Conservation (phyloP, 768 basidiomycete genomes). For the Trametes elegans region DNA sequence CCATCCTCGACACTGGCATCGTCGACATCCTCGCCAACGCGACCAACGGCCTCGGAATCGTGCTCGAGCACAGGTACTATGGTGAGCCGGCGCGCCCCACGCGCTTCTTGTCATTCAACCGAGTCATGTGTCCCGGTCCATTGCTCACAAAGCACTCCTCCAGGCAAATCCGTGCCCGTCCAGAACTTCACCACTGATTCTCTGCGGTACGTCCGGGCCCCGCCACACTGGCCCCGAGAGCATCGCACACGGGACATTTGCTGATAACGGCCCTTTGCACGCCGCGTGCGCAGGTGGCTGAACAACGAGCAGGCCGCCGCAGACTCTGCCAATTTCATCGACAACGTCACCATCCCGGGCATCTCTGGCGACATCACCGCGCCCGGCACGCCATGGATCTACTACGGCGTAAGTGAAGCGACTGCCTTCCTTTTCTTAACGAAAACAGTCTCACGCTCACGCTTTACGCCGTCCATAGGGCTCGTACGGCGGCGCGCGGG, state of each 20-base stretch:
- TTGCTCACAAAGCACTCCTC: neutral
- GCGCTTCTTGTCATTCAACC: neutral
- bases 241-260: neutral
- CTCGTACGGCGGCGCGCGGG: slow-evolving; percentile 91
- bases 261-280: neutral
- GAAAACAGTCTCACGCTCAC: slow-evolving; percentile 1
- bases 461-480: slow-evolving; percentile 44
- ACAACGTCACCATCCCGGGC: slow-evolving; percentile 64
- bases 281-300: slow-evolving; percentile 36
- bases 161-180: slow-evolving; percentile 77
- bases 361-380: slow-evolving; percentile 66
- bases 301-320: slow-evolving; percentile 83
- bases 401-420: slow-evolving; percentile 69
- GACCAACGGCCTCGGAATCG: slow-evolving; percentile 80
- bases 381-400: slow-evolving; percentile 77
- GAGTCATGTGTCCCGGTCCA: too few relatives aligned
- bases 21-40: slow-evolving; percentile 79
- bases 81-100: too few relatives aligned
- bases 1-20: slow-evolving; percentile 54
- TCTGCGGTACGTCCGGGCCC: slow-evolving; percentile 56
- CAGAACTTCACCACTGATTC: slow-evolving; percentile 78
- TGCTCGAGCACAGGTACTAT: slow-evolving; percentile 92
- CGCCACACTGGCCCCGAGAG: too few relatives aligned
- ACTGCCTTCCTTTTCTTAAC: neutral
- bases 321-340: slow-evolving; percentile 88